Percentiles rank a stretch among this genome's conserved stretches.
Conservation (phyloP, 257 asterid species). For the Orobanche coerulescens region DNA sequence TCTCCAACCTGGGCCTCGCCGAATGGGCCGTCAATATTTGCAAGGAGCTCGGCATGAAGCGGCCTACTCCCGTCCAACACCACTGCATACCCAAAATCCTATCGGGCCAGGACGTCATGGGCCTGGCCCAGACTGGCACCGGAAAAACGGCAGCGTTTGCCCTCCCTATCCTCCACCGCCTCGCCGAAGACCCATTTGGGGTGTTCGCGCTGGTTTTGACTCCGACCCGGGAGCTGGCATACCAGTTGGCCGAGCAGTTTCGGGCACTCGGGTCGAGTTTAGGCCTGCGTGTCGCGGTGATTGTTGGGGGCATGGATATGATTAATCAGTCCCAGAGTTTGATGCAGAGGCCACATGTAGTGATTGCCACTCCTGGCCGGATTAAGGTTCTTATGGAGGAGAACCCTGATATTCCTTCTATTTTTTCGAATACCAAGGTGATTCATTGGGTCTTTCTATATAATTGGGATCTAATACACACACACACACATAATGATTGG, state of each 20-base stretch:
- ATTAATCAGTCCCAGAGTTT: slow-evolving; percentile 61
- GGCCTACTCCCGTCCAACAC: slow-evolving; percentile 83
- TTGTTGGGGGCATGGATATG: slow-evolving; percentile 95
- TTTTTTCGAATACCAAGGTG: slow-evolving; percentile 79
- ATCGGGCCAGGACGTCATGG: slow-evolving; percentile 78
- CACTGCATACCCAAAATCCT: slow-evolving; percentile 88
- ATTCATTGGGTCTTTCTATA: no score
- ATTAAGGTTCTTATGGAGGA: slow-evolving; percentile 75
- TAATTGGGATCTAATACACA: no score
- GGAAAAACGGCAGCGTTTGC: slow-evolving; percentile 96
- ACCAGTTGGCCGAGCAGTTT: slow-evolving; percentile 90
- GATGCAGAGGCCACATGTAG: slow-evolving; percentile 74
- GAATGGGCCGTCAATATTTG: slow-evolving; percentile 77
- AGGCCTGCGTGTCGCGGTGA: slow-evolving; percentile 62
- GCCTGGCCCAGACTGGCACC: slow-evolving; percentile 87
- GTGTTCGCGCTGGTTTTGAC: slow-evolving; percentile 85
- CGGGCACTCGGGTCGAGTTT: slow-evolving; percentile 75
- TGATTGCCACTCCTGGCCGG: slow-evolving; percentile 93
- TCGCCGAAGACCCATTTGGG: slow-evolving; percentile 74
- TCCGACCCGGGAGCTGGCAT: slow-evolving; percentile 88
- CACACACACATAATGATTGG: neutral
- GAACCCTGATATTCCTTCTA: slow-evolving; percentile 69
- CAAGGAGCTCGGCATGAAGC: slow-evolving; percentile 82
- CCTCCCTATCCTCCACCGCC: slow-evolving; percentile 70
- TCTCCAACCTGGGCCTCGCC: slow-evolving; percentile 76